These are phyloP conservation scores for Herpetomonas samuelpessoai DNA, from an alignment of 208 protist genomes.

Conservation along the genomic window DNA sequence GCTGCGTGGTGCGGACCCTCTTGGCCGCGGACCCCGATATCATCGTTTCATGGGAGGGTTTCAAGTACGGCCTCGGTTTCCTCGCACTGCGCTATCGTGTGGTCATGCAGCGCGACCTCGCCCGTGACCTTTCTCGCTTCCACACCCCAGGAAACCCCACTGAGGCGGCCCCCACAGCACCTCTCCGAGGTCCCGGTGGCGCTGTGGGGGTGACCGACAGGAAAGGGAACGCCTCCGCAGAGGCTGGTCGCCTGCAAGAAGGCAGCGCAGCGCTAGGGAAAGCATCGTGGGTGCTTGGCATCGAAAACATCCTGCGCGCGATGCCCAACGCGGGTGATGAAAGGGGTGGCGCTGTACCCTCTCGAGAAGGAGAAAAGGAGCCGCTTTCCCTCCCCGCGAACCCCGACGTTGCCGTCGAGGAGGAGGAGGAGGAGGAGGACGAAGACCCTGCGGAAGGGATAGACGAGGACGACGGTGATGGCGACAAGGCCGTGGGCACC, in stretches of 20 bases:
- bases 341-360: background rate
- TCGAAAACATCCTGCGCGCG: too few relatives aligned
- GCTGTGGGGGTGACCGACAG: background rate
- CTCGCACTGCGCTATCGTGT: slow-evolving; percentile 56
- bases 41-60: slow-evolving; percentile 75
- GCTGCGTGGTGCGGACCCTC: slow-evolving; percentile 39
- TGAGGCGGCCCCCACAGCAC: background rate
- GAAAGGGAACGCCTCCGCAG: too few relatives aligned
- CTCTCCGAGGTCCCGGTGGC: background rate
- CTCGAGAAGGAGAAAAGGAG: background rate
- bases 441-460: background rate
- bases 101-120: slow-evolving; percentile 45
- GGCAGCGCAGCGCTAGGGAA: too few relatives aligned
- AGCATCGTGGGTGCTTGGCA: too few relatives aligned
- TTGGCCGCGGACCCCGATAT: slow-evolving; percentile 60
- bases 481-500: background rate
- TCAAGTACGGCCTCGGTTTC: slow-evolving; percentile 63
- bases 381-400: background rate
- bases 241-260: too few relatives aligned
- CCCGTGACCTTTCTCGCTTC: slow-evolving; percentile 49
- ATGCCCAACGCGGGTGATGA: too few relatives aligned
- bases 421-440: slow-evolving; percentile 7
- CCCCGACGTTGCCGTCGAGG: background rate
- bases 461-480: background rate
- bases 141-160: slow-evolving; percentile 4